Evolutionary conservation across 1,284 basidiomycete genomes (phyloP), one percentile per base, ranked within the genome.

Genomic region (Cerioporus squamosus): DNA sequence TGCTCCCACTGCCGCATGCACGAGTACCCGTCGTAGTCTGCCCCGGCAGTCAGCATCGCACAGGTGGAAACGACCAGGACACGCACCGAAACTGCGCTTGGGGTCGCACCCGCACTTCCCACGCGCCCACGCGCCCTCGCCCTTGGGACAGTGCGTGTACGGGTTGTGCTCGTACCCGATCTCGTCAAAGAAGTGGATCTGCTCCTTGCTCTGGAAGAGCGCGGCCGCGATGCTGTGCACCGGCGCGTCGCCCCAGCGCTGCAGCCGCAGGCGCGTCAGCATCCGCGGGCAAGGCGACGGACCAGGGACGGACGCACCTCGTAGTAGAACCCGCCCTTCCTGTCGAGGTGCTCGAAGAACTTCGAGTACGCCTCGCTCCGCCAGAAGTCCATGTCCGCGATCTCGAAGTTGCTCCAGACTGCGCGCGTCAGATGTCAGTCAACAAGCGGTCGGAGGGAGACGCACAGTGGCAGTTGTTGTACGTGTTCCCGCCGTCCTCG

Each of bases 371-470:
- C 84, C 36, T 87, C 78, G 3, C 80, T 73, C 6, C 83, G 74
- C 79, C 81, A 85, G 66, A 85, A 83, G 53, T 84, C 79, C 78
- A 86, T 79, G 72, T 82, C 79, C 40, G 85, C 91, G 59, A 94
- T 91, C 72, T 94, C 91, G 67, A 91, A 90, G 73, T 91, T 90
- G 63, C 81, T 85, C 87, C 87, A 90, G 77, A 89, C 86, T 85
- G 53, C 18, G 24, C 17, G 23, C 10, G n/a, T 40, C 12, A 12
- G 33, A 10, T 12, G 33, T 36, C 33, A 36, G 10, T 10, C 33
- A 4, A 36, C 9, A 36, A 10, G 6, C 10, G 14, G 12, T 36
- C 9, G 17, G 47, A 9, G 17, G 39, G 23, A 46, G n/a, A 68
- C 78, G 55, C 70, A 84, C 85, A 93, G 72, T 93, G 91, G 67